Conservation (phyloP, 306 rosid species). For the Canavalia ensiformis region DNA sequence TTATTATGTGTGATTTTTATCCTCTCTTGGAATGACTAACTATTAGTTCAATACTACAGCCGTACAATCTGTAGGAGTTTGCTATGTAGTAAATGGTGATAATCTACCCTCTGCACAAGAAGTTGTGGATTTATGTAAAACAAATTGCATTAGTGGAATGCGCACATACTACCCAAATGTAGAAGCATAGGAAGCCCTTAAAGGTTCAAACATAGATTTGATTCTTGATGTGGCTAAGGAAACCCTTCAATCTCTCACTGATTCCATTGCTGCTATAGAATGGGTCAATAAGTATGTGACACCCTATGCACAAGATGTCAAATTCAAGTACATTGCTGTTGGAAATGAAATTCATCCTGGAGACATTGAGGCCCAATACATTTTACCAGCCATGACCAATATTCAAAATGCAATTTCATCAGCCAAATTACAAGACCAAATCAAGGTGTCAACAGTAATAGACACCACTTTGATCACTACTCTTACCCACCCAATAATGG, state of each 20-base stretch:
- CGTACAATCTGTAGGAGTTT: slow-evolving; percentile 55
- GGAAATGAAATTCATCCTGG: slow-evolving; percentile 62
- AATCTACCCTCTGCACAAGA: slow-evolving; percentile 51
- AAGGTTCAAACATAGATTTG: slow-evolving; percentile 65
- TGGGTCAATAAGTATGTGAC: slow-evolving; percentile 57
- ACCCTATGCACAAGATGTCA: slow-evolving; percentile 48
- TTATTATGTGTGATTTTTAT: too few species aligned
- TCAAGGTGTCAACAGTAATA: slow-evolving; percentile 63
- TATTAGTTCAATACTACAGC: neutral
- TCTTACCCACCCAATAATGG: too few species aligned
- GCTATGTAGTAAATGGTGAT: slow-evolving; percentile 49
- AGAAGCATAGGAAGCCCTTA: slow-evolving; percentile 53
- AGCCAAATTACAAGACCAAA: slow-evolving; percentile 48
- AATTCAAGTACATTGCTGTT: slow-evolving; percentile 57
- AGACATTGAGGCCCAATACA: neutral
- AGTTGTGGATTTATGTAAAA: slow-evolving; percentile 51
- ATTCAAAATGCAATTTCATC: slow-evolving; percentile 47
- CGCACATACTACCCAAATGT: slow-evolving; percentile 48
- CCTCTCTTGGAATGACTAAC: too few species aligned
- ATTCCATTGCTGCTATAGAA: slow-evolving; percentile 29
- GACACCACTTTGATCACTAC: too few species aligned
- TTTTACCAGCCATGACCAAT: slow-evolving; percentile 53
- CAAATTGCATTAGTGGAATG: slow-evolving; percentile 51
- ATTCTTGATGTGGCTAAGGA: slow-evolving; percentile 47
- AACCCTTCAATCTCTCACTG: slow-evolving; percentile 40